phyloP scores from a whole-genome alignment of 2,329 filamentous ascomycete species.

The Aspergillus fructus region DNA sequence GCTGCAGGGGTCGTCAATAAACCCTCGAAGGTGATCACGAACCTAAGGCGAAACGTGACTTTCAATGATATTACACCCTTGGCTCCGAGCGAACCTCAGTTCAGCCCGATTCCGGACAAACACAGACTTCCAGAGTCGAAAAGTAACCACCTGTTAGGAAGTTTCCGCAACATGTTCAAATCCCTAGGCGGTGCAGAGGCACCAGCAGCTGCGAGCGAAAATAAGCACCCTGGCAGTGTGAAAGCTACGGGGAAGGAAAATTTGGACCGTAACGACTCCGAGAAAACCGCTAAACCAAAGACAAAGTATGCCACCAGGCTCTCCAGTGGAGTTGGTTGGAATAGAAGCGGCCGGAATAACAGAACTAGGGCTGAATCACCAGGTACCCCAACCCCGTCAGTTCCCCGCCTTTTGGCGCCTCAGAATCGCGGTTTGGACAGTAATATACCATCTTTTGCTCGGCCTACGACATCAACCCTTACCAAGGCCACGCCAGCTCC shows the following conservation, averaged over 20 bases:
- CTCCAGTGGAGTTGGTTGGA: conserved; percentile 15
- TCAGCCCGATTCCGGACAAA: background rate
- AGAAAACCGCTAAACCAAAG: conserved; percentile 5
- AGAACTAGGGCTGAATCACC: conserved; percentile 2
- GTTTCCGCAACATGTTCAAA: conserved; percentile 24
- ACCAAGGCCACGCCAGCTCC: conserved; percentile 13
- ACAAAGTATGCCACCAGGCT: conserved; percentile 8
- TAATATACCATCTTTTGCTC: conserved; percentile 17
- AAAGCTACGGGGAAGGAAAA: background rate
- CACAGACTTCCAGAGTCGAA: conserved; percentile 12
- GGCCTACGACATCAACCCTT: conserved; percentile 19
- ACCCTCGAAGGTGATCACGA: background rate
- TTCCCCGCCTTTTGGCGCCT: conserved; percentile 7
- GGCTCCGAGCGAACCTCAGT: background rate
- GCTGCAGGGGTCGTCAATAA: background rate
- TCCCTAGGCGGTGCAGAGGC: background rate
- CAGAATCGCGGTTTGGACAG: background rate
- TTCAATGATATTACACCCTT: conserved; percentile 13
- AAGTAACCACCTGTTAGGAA: conserved; percentile 16
- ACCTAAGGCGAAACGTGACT: conserved; percentile 1
- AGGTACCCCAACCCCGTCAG: background rate
- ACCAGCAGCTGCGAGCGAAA: background rate
- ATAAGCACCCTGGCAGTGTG: background rate
- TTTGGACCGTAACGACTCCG: background rate
- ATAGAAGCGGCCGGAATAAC: conserved; percentile 11